Evolutionary conservation across 768 basidiomycete species (phyloP).

Genomic region (Epithele typhae): DNA sequence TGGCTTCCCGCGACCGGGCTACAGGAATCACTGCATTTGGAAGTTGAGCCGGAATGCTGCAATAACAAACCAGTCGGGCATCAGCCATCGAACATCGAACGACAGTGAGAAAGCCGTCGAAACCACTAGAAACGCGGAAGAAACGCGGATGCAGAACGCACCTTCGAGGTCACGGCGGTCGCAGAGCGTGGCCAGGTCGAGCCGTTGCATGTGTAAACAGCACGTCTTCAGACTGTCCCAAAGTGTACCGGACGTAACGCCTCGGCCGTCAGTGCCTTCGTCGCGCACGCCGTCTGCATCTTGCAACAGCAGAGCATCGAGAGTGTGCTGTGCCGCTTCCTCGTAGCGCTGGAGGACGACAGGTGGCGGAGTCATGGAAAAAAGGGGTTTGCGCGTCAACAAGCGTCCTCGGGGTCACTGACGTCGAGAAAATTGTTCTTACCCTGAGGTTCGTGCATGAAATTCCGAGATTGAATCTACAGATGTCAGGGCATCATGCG

Average conservation of each 20-base stretch:
- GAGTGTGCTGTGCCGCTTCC: constrained; percentile 81
- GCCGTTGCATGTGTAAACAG: constrained; percentile 74
- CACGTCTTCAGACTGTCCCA: constrained; percentile 89
- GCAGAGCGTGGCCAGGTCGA: constrained; percentile 74
- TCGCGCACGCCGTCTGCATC: constrained; percentile 75
- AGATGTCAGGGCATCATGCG: background rate
- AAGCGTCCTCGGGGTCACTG: too few relatives aligned
- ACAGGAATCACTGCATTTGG: constrained; percentile 8
- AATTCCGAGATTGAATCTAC: constrained; percentile 90
- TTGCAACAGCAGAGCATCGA: constrained; percentile 88
- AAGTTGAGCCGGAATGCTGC: constrained; percentile 20
- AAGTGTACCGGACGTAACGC: constrained; percentile 70
- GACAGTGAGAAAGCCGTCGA: background rate
- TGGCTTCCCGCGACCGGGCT: too few relatives aligned
- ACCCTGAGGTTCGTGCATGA: constrained; percentile 86
- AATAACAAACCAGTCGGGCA: background rate
- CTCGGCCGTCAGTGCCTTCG: constrained; percentile 49
- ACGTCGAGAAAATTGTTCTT: constrained; percentile 19
- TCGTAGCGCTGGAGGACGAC: constrained; percentile 60
- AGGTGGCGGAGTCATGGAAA: background rate
- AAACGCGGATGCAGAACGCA: constrained; percentile 6
- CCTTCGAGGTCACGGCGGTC: constrained; percentile 69
- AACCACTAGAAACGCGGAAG: too few relatives aligned
- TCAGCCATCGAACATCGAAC: background rate
- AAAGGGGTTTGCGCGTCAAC: too few relatives aligned